These are phyloP conservation scores for Chaetomiaceae sp. DNA, from an alignment of 2,329 filamentous ascomycete genomes.

Conservation along the genomic window DNA sequence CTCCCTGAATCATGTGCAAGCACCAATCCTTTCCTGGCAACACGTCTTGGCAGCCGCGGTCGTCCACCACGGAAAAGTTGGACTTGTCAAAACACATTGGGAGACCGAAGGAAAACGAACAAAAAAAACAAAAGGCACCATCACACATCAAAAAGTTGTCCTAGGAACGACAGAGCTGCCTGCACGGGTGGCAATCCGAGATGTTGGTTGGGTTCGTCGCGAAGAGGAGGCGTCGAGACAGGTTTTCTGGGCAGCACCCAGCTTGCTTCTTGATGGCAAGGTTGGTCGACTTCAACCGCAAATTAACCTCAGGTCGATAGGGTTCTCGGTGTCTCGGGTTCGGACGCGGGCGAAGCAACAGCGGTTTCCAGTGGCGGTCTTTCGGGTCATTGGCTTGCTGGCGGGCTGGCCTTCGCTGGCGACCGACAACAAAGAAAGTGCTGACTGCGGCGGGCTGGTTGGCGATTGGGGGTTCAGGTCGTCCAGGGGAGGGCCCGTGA, in stretches of 20 bases:
- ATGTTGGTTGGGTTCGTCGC: constrained; percentile 8
- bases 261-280: too few species aligned
- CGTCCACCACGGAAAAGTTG: too few species aligned
- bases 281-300: constrained; percentile 1
- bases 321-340: background rate
- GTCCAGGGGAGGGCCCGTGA: background rate
- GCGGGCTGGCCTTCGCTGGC: too few species aligned
- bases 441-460: background rate
- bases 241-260: too few species aligned
- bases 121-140: background rate
- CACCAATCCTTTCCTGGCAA: constrained; percentile 13
- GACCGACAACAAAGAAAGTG: too few species aligned
- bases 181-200: constrained; percentile 8
- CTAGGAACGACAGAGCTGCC: background rate
- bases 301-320: too few species aligned
- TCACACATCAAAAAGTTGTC: background rate
- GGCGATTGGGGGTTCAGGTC: background rate
- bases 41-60: constrained; percentile 18
- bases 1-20: constrained; percentile 19
- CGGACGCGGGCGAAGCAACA: too few species aligned
- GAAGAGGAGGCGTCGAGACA: too few species aligned
- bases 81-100: too few species aligned
- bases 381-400: too few species aligned
- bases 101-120: background rate
- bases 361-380: too few species aligned